Evolutionary conservation across 306 rosid species (phyloP).

Genomic region (Lithocarpus polystachyus): DNA sequence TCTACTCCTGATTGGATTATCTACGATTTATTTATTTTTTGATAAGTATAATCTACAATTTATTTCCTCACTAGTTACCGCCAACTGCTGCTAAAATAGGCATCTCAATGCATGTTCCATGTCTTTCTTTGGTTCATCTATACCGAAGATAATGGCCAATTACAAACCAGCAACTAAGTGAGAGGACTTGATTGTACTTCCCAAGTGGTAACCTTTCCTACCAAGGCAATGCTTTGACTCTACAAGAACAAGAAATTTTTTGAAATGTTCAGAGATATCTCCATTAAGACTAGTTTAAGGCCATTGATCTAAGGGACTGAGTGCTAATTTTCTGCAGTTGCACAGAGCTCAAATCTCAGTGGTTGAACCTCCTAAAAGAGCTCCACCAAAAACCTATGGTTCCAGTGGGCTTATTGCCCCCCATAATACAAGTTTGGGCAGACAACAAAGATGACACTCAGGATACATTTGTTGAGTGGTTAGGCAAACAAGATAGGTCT

Average conservation of each 20-base stretch:
- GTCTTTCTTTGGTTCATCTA: neutral
- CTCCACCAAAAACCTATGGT: neutral
- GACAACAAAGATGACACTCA: slow-evolving; percentile 18
- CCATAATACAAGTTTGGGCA: neutral
- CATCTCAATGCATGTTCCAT: neutral
- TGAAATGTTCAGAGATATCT: too few relatives aligned
- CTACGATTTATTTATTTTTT: slow-evolving; percentile 19
- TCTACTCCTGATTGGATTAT: slow-evolving; percentile 50
- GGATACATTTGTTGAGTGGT: slow-evolving; percentile 4
- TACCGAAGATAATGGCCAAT: accelerated
- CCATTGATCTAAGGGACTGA: too few relatives aligned
- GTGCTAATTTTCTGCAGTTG: slow-evolving; percentile 6
- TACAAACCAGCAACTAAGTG: neutral
- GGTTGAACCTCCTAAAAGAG: neutral
- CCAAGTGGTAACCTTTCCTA: slow-evolving; percentile 18
- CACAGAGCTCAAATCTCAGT: neutral
- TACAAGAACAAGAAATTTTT: neutral
- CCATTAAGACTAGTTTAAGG: too few relatives aligned
- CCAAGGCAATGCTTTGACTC: neutral
- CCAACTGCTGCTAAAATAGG: neutral
- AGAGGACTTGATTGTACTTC: slow-evolving; percentile 6
- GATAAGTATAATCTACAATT: too few relatives aligned
- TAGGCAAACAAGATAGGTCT: slow-evolving; percentile 20
- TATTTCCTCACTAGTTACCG: slow-evolving; percentile 13
- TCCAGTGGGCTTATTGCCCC: slow-evolving; percentile 30